These are phyloP conservation scores for Vinca major DNA, from an alignment of 305 asterid genomes.

Conservation along the genomic window DNA sequence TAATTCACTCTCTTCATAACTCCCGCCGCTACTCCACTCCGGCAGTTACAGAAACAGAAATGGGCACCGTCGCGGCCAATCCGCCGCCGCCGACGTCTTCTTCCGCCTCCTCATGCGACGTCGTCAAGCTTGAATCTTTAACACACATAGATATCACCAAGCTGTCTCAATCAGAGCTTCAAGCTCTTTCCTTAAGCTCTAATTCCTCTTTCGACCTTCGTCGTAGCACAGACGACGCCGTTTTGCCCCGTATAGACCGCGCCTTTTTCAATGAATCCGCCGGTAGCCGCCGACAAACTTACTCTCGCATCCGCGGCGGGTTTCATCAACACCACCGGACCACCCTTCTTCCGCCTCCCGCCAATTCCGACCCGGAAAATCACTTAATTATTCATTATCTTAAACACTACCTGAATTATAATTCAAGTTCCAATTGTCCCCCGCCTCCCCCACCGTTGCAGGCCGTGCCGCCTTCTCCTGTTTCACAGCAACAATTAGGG, in stretches of 20 bases:
- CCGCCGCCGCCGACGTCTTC: slow-evolving; percentile 4
- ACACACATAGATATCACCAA: slow-evolving; percentile 39
- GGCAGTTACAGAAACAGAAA: neutral
- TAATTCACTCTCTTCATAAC: neutral
- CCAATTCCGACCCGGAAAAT: slow-evolving; percentile 46
- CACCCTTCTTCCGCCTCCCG: slow-evolving; percentile 30
- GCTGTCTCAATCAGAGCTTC: slow-evolving; percentile 71
- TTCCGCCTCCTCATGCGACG: slow-evolving; percentile 18
- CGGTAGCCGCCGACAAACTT: slow-evolving; percentile 82
- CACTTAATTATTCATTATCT: slow-evolving; percentile 60
- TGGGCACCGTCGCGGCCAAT: slow-evolving; percentile 23
- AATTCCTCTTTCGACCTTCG: slow-evolving; percentile 42
- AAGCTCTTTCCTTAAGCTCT: slow-evolving; percentile 60
- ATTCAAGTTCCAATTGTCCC: slow-evolving; percentile 42
- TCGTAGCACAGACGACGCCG: slow-evolving; percentile 44
- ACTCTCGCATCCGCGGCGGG: slow-evolving; percentile 39
- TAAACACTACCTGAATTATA: slow-evolving; percentile 44
- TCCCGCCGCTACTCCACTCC: no score
- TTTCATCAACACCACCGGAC: slow-evolving; percentile 42
- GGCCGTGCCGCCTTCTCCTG: no score
- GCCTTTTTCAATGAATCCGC: slow-evolving; percentile 76
- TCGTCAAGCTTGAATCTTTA: slow-evolving; percentile 36
- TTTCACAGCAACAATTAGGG: slow-evolving; percentile 18
- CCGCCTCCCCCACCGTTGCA: slow-evolving; percentile 29
- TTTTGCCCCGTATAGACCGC: slow-evolving; percentile 56